Evolutionary conservation across 768 basidiomycete genomes (phyloP), one percentile per base, ranked within the genome.

Genomic region (Rhodotorula babjevae): DNA sequence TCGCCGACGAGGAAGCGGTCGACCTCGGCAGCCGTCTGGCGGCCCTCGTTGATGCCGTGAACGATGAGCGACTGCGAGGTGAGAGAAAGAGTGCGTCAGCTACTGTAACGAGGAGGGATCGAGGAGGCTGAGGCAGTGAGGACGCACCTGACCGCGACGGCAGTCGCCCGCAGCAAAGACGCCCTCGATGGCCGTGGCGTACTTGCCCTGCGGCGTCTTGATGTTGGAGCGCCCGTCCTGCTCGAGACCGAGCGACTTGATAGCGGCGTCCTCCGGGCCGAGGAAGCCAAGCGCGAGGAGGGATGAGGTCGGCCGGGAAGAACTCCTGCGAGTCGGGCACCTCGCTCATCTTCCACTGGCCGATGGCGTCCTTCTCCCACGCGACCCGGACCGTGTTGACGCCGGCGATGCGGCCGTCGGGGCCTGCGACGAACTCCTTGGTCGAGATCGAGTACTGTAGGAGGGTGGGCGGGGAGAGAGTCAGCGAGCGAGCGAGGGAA

Each of bases 241-340:
- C 79, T 90, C 90, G 74, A 98, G 83, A 21, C 86, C 87, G 58
- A 97, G 84, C 18, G 87, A 85, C 72, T 91, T 88, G 81, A 94
- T 82, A 23, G 87, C 84, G 63, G 91, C 88, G 31, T 85, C 83
- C 80, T 96, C 87, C 36, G 96, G 96, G 19, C 95, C 96, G 53
- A 98, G 83, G 88, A 99, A 99, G 63, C 96, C 96, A 47, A 99
- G 88, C 18, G 95, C 93, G 64, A 99, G 88, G 84, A 99, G 90
- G 19, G 66, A 76, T 91, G 46, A 97, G 87, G 79, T 97, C 91
- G 33, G 90, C 92, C 18, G 90, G 86, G 87, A 93, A 96, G 84
- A 92, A 72, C 62, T 89, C 91, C 82, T 90, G 90, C 12, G 92
- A 93, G 25, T 90, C 93, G 50, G 90, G 90, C 59, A 95, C 89